Percentiles rank a stretch among this genome's conserved stretches.
Conservation (phyloP, 2,329 filamentous ascomycete genomes). For the Clonostachys byssicola region DNA sequence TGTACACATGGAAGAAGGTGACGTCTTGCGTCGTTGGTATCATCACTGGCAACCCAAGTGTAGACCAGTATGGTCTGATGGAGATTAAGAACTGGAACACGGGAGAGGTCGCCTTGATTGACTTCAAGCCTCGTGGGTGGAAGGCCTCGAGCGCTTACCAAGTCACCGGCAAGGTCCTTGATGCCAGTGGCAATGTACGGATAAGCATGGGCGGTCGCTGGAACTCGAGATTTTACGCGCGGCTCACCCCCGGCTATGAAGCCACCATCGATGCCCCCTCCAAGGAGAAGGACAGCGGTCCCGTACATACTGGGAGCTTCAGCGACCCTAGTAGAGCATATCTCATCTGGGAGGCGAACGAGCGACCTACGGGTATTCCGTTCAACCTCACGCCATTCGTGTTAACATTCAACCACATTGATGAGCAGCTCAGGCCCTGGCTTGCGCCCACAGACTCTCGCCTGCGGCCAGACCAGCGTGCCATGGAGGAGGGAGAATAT, state of each 20-base stretch:
- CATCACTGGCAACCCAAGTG: slow-evolving; percentile 90
- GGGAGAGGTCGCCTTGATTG: slow-evolving; percentile 81
- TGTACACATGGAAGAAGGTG: slow-evolving; percentile 99
- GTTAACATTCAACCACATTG: slow-evolving; percentile 87
- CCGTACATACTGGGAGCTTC: slow-evolving; percentile 44
- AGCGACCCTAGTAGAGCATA: slow-evolving; percentile 72
- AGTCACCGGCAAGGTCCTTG: slow-evolving; percentile 80
- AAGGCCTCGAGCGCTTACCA: slow-evolving; percentile 90
- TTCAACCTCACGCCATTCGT: slow-evolving; percentile 98
- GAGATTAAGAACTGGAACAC: slow-evolving; percentile 97
- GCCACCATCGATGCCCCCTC: slow-evolving; percentile 60
- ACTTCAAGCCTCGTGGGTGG: slow-evolving; percentile 96
- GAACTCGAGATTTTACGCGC: slow-evolving; percentile 96
- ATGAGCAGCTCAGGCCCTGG: slow-evolving; percentile 72
- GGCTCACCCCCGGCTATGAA: slow-evolving; percentile 87
- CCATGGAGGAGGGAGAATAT: slow-evolving; percentile 98
- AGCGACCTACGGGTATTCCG: slow-evolving; percentile 76
- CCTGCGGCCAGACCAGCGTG: slow-evolving; percentile 88
- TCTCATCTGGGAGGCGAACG: slow-evolving; percentile 87
- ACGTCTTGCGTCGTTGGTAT: slow-evolving; percentile 97
- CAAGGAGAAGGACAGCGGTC: slow-evolving; percentile 26
- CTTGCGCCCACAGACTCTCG: slow-evolving; percentile 91
- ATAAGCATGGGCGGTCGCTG: slow-evolving; percentile 91
- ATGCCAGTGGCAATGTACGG: slow-evolving; percentile 71
- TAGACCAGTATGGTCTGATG: slow-evolving; percentile 98